Base-by-base conservation (phyloP, 371 early-diverging fungal genomes). In the Rhizopus delemar region DNA sequence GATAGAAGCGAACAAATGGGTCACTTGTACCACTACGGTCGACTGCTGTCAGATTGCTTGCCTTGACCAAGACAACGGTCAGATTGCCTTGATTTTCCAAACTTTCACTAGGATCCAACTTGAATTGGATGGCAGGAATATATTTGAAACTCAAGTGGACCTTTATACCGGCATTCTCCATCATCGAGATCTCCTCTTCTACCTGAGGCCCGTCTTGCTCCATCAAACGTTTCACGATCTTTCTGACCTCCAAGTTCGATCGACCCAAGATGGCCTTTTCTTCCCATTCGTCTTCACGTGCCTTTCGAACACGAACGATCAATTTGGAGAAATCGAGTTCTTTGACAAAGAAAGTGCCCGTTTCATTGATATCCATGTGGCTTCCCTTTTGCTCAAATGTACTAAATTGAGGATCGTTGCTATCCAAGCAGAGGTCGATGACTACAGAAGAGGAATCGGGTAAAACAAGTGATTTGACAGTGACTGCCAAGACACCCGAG, bases 1-100 rank as follows among this genome's bases (percentile, higher is more conserved):
- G 50, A 46, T 63, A 66, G 62, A 94, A 86, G 45, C 84, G 78
- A n/a, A 90, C 75, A 59, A 86, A 96, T 7, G 97, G 95, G 64
- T 96, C 95, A 58, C 90, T 90, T 0, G 81, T 80, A 9, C 92
- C 91, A 13, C 72, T 66, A 28, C 83, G 80, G 51, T 84, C 83
- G 28, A 77, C 82, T 38, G 81, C 77, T 29, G 70, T 53, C 49
- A 83, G 59, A 41, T 77, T 74, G 50, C 29, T 66, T 7, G 78
- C 84, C 31, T 73, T 73, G 15, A 86, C 36, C 11, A 68, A 60
- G 28, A 66, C 57, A n/a, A 80, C 77, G 4, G 80, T 73, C 33
- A 80, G 59, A 50, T 69, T 77, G 38, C 80, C 80, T 67, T 80
- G 80, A 46, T 80, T 75, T 49, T 80, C 80, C 33, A 80, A 63